phyloP scores from a whole-genome alignment of 495 filamentous ascomycete genomes.

The Sabuloglossum arenarium region DNA sequence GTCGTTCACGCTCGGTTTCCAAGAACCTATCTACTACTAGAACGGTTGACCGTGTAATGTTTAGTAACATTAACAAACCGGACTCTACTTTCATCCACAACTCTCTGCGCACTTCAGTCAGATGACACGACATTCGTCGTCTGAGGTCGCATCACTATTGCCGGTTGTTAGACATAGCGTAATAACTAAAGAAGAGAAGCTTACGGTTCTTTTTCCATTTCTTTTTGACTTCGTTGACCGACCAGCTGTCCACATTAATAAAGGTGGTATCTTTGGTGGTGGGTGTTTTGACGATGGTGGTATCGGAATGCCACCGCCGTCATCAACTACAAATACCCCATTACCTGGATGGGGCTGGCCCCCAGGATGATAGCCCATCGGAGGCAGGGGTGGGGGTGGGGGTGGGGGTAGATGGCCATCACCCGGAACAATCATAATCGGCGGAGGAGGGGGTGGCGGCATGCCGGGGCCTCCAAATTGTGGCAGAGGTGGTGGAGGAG shows the following conservation, averaged over 20 bases:
- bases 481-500: slow-evolving; percentile 12
- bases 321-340: not conserved
- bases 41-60: not conserved
- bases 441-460: not conserved
- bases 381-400: slow-evolving; percentile 8
- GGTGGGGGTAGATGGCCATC: slow-evolving; percentile 9
- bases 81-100: not conserved
- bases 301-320: not conserved
- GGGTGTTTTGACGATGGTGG: not conserved
- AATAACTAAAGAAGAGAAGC: not conserved
- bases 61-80: not conserved
- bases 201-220: slow-evolving; percentile 9
- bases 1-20: not conserved
- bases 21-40: not conserved
- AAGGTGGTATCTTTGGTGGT: slow-evolving; percentile 2
- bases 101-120: not conserved
- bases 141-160: slow-evolving; percentile 1
- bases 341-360: not conserved
- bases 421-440: not conserved
- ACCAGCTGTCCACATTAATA: slow-evolving; percentile 6
- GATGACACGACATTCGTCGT: slow-evolving; percentile 7
- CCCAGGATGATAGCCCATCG: not conserved
- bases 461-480: not conserved
- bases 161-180: not conserved
- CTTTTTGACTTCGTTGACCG: slow-evolving; percentile 5